Evolutionary conservation across 2,329 filamentous ascomycete species (phyloP).

Genomic region (Dothideomycetidae sp.): DNA sequence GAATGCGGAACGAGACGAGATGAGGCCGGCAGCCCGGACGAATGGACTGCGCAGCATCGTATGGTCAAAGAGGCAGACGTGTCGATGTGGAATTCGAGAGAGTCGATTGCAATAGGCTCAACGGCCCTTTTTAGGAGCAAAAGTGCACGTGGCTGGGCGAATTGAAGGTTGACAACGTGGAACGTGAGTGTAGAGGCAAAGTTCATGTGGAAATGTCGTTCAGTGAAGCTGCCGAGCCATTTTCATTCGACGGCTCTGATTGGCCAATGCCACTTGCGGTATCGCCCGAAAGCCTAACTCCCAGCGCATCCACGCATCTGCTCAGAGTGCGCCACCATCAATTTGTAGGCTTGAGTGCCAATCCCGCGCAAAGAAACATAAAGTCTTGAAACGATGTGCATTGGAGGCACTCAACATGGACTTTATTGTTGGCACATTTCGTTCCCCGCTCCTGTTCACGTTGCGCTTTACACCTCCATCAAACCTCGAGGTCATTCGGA

Average conservation of each 20-base stretch:
- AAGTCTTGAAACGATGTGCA: too few species aligned
- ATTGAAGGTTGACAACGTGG: neutral
- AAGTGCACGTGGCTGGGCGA: neutral
- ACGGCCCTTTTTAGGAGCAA: neutral
- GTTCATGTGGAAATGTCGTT: neutral
- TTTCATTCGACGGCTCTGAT: neutral
- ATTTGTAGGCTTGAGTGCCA: too few species aligned
- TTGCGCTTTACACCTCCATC: constrained; percentile 18
- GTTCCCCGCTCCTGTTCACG: constrained; percentile 20
- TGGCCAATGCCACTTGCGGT: neutral
- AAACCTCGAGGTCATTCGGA: constrained; percentile 13
- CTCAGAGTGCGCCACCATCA: too few species aligned
- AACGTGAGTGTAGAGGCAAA: neutral
- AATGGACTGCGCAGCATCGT: constrained; percentile 13
- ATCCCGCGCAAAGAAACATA: too few species aligned
- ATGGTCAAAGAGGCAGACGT: neutral
- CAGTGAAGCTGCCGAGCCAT: neutral
- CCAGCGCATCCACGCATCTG: too few species aligned
- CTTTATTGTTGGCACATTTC: constrained; percentile 24
- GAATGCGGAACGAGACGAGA: constrained; percentile 8
- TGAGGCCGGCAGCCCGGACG: constrained; percentile 12
- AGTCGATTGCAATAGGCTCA: neutral
- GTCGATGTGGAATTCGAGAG: neutral
- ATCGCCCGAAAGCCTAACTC: too few species aligned
- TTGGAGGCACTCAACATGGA: too few species aligned